Conservation (phyloP, 441 rosid species). For the Manihot esculenta region DNA sequence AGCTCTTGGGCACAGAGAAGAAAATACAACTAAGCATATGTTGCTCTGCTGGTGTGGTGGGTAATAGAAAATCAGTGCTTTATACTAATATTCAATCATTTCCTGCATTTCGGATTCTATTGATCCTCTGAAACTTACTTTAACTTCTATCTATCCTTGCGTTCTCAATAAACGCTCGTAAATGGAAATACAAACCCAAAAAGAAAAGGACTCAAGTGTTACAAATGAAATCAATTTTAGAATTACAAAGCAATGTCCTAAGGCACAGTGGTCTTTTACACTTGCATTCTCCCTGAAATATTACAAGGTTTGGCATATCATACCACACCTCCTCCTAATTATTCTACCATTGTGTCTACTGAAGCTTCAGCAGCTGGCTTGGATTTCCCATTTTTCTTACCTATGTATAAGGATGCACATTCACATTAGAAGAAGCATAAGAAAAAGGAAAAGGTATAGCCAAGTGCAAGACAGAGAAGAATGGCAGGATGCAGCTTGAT, state of each 20-base stretch:
- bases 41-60: too few relatives aligned
- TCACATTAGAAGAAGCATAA: background rate
- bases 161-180: background rate
- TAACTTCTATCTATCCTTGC: too few relatives aligned
- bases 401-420: conserved; percentile 24
- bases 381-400: conserved; percentile 44
- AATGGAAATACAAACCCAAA: background rate
- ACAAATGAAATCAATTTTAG: background rate
- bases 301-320: background rate
- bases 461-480: background rate
- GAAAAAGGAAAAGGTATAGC: too few relatives aligned
- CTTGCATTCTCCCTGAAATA: background rate
- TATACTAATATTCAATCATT: too few relatives aligned
- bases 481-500: background rate
- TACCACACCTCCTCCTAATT: background rate
- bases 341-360: conserved; percentile 50
- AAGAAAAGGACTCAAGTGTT: background rate
- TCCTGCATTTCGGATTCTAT: too few relatives aligned
- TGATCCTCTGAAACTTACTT: too few relatives aligned
- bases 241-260: background rate
- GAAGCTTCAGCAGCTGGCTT: conserved; percentile 35
- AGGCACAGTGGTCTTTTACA: background rate
- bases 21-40: too few relatives aligned
- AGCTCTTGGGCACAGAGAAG: too few relatives aligned
- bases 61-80: too few relatives aligned